These are phyloP conservation scores for Aspergillus aculeatus DNA, from an alignment of 2,329 filamentous ascomycete genomes.

Conservation along the genomic window DNA sequence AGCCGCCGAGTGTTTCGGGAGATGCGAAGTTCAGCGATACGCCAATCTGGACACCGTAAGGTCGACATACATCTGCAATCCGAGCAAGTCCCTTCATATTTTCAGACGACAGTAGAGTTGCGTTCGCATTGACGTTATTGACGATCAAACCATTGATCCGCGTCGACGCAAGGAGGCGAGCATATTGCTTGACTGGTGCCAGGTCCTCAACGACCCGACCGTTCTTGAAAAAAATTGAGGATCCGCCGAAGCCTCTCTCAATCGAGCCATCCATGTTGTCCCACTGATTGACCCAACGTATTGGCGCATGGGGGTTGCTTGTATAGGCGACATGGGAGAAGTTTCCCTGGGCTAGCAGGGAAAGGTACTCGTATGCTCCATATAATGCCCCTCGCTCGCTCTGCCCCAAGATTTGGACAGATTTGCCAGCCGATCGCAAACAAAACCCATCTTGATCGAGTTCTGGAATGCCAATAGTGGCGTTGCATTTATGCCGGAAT, in stretches of 20 bases:
- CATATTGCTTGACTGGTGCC: slow-evolving; percentile 61
- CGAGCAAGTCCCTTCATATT: slow-evolving; percentile 63
- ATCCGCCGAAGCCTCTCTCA: slow-evolving; percentile 66
- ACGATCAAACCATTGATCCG: slow-evolving; percentile 65
- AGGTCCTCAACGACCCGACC: slow-evolving; percentile 58
- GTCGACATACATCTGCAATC: slow-evolving; percentile 65
- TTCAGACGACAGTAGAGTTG: slow-evolving; percentile 52
- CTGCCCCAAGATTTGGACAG: slow-evolving; percentile 60
- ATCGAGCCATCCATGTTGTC: slow-evolving; percentile 68
- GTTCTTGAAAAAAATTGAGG: slow-evolving; percentile 66
- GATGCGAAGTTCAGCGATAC: slow-evolving; percentile 69
- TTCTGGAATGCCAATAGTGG: slow-evolving; percentile 20
- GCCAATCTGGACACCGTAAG: slow-evolving; percentile 65
- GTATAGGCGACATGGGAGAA: slow-evolving; percentile 49
- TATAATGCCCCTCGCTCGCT: slow-evolving; percentile 69
- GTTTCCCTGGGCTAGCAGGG: slow-evolving; percentile 61
- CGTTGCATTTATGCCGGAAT: slow-evolving; percentile 27
- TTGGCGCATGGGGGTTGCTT: slow-evolving; percentile 58
- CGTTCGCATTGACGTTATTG: slow-evolving; percentile 72
- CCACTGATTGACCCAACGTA: slow-evolving; percentile 73
- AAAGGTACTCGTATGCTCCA: slow-evolving; percentile 68
- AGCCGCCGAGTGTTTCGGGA: slow-evolving; percentile 55
- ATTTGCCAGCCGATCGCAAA: slow-evolving; percentile 50
- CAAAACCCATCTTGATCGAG: slow-evolving; percentile 55
- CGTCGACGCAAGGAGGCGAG: slow-evolving; percentile 65